Evolutionary conservation across 1,284 basidiomycete species (phyloP), one percentile per base, ranked within the genome.

Genomic region (Ustilago cynodontis): DNA sequence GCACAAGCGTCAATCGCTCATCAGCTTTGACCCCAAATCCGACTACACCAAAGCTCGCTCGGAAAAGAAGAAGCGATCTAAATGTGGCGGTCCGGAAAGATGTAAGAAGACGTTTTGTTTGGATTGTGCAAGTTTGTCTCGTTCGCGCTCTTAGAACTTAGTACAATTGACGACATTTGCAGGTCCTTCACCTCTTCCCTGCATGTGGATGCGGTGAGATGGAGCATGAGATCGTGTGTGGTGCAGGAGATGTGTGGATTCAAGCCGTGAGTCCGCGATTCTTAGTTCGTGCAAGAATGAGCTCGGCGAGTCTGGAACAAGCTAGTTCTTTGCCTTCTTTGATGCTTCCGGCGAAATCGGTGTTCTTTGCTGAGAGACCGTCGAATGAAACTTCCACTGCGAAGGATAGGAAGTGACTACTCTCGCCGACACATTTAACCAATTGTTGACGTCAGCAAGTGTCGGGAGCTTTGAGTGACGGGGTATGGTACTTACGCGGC

Each of bases 21-120:
- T n/a, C 16, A 35, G 33, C 3, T 20, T 14, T 13, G 24, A 51
- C 14, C 47, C 39, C 3, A 28, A 24, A n/a, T n/a, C n/a, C 24
- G 28, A 11, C 22, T 59, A 61, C 1, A 35, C 66, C 10, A 16
- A 37, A 10, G 14, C 5, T 31, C 53, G n/a, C n/a, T n/a, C n/a
- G n/a, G n/a, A n/a, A n/a, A n/a, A n/a, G n/a, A n/a, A 11, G 22
- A 18, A 28, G 1, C n/a, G 31, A 43, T 22, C 33, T 16, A 47
- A 24, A 11, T 76, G 73, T 47, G 68, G 69, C 3, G 74, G 74
- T 4, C 54, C 66, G 13, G 49, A 22, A 1, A 54, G 29, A 39
- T 79, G 72, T 39, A 59, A 20, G 5, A 78, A 78, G 41, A 60
- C 71, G 2, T 78, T 78, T 31, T 78, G 75, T 54, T 61, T 77